Percentiles rank a stretch among this genome's conserved stretches.
These are phyloP conservation scores for Clavariopsis aquatica DNA, from an alignment of 495 filamentous ascomycete genomes.

Conservation along the genomic window DNA sequence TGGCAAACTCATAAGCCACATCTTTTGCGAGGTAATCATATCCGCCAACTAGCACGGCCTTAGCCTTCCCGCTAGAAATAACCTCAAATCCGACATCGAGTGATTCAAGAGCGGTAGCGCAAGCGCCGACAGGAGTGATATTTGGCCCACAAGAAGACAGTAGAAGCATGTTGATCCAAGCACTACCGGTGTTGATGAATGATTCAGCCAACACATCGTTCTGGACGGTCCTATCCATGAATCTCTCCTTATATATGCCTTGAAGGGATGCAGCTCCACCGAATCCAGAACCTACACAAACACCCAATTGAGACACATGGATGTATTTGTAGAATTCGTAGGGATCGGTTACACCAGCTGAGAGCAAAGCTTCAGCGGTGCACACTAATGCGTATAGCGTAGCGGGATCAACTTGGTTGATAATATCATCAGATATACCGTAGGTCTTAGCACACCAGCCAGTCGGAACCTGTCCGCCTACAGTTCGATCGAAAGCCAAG, in stretches of 20 bases:
- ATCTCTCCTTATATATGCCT: conserved; percentile 96
- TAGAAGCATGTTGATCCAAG: conserved; percentile 97
- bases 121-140: conserved; percentile 95
- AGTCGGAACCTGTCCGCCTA: conserved; percentile 91
- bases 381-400: conserved; percentile 89
- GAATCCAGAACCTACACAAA: conserved; percentile 94
- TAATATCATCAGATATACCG: conserved; percentile 93
- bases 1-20: conserved; percentile 96
- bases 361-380: conserved; percentile 82
- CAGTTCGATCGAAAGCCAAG: conserved; percentile 87
- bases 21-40: conserved; percentile 99
- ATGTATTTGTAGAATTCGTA: conserved; percentile 99
- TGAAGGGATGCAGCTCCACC: conserved; percentile 86
- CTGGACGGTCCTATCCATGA: conserved; percentile 88
- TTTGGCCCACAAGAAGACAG: conserved; percentile 96
- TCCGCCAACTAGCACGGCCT: conserved; percentile 91
- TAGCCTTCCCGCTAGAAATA: conserved; percentile 92
- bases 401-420: conserved; percentile 91
- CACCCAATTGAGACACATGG: conserved; percentile 92
- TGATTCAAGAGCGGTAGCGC: conserved; percentile 92
- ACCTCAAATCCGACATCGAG: conserved; percentile 94
- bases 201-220: conserved; percentile 98
- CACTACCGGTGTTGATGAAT: conserved; percentile 98
- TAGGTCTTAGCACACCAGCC: conserved; percentile 93
- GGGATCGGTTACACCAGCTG: conserved; percentile 91